Base-by-base conservation (phyloP, 371 early-diverging fungal species). In the Gilbertella persicaria region DNA sequence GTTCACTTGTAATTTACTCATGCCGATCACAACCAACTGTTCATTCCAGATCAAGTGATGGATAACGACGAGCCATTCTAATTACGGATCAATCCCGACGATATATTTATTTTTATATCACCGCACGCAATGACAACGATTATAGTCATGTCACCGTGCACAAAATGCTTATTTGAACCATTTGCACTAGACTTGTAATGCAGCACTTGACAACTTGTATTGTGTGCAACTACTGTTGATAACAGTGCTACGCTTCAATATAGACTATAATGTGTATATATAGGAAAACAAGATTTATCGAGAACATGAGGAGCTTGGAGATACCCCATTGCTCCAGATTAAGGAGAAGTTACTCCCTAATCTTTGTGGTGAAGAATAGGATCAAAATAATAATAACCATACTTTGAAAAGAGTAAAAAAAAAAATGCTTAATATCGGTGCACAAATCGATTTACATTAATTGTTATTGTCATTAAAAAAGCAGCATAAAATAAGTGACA, bases 1-100 rank as follows among this genome's bases (percentile, higher is more conserved):
- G 55, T 54, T 54, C 55, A 26, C 54, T 16, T 19, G 4, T 17
- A n/a, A 17, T 33, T 30, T 13, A 28, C 5, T 16, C 14, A n/a
- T 14, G 26, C 23, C 37, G 9, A 13, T 33, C 47, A 10, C 23
- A 10, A 12, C 17, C 16, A 23, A 13, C 37, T 12, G 10, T 37
- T 5, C 19, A 49, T n/a, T 23, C 5, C 33, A 17, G n/a, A 25
- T 24, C n/a, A 38, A 47, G 20, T 23, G 4, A 9, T n/a, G n/a
- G n/a, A n/a, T n/a, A n/a, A n/a, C n/a, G n/a, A 17, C 2, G 14
- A 16, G 25, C 38, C 49, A 14, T 49, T 37, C 6, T 14, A 12
- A 39, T 14, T 21, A 28, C 40, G 50, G 50, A 50, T 50, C 50
- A 50, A 29, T 39, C 39, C 39, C 40, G 48, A 33, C 23, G 49